Base-by-base conservation (phyloP, 345 rosid species). In the Populus ilicifolia region DNA sequence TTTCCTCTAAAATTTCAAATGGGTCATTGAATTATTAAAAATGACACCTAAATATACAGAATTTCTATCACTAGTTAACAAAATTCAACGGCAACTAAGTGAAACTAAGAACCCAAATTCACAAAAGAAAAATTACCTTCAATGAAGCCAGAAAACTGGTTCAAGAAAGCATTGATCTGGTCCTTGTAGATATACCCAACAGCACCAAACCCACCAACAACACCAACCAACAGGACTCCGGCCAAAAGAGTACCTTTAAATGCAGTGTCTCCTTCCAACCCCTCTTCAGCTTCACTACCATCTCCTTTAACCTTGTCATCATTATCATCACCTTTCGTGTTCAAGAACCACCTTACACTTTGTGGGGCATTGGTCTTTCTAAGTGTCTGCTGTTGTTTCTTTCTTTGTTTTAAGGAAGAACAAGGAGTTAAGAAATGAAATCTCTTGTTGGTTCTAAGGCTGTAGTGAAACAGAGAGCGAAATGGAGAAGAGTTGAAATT, bases 181-280 rank as follows among this genome's bases (percentile, higher is more conserved):
- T 92, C 99, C 80, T 48, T 90, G 78, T 96, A 96, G 14, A 88
- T 46, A 83, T 90, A 96, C 4, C 98, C 99, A 70, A 83, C 91
- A 56, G 86, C 72, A 5, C 78, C 93, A 79, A 92, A 92, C 14
- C 98, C 99, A 80, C 96, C 99, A 76, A 96, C 93, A 73, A 89
- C 86, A 64, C 96, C 98, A 33, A 96, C 84, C 36, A 96, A 89
- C 80, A 96, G 82, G 9, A 92, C 88, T 4, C 97, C 98, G 4
- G 97, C 99, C 82, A 96, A 81, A 54, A 96, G 69, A 59, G 98
- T 89, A 6, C 99, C 99, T 73, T 84, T 93, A 39, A 93, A 54
- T 12, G 99, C 96, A 30, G 91, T 79, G 8, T 85, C 90, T 35
- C 89, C 92, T 5, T 85, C 91, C 69, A 86, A 67, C 9, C 71